Conservation (phyloP, 768 basidiomycete genomes). For the Boletus rubescentipes region DNA sequence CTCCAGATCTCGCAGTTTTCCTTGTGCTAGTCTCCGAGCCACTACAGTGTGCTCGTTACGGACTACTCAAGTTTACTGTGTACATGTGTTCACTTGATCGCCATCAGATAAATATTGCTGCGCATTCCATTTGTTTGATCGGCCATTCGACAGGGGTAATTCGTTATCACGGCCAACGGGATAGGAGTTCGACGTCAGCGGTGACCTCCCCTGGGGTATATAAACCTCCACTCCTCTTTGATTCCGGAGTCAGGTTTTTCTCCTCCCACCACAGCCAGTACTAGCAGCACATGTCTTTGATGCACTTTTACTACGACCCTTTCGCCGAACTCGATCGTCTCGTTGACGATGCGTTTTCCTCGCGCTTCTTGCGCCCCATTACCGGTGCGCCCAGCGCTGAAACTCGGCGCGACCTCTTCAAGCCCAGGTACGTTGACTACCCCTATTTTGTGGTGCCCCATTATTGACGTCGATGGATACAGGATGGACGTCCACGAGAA, state of each 20-base stretch:
- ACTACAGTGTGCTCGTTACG: too few relatives aligned
- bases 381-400: conserved; percentile 2
- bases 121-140: background rate
- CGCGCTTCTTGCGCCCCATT: conserved; percentile 25
- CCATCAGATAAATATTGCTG: too few relatives aligned
- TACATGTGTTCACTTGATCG: too few relatives aligned
- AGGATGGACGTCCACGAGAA: conserved; percentile 61
- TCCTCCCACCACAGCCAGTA: background rate
- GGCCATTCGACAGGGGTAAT: background rate
- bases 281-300: conserved; percentile 21
- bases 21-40: too few relatives aligned
- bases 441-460: background rate
- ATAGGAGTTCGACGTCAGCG: conserved; percentile 5
- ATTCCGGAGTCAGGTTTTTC: too few relatives aligned
- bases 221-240: background rate
- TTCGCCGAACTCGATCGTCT: conserved; percentile 45
- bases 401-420: conserved; percentile 17
- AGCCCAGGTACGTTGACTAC: conserved; percentile 32
- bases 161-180: background rate
- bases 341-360: conserved; percentile 38
- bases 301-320: conserved; percentile 36
- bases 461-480: background rate
- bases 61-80: too few relatives aligned
- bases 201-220: background rate
- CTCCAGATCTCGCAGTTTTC: too few relatives aligned